Evolutionary conservation across 352 stramenopile species (phyloP), one percentile per base, ranked within the genome.

Genomic region (Phytopythium mirpurense): DNA sequence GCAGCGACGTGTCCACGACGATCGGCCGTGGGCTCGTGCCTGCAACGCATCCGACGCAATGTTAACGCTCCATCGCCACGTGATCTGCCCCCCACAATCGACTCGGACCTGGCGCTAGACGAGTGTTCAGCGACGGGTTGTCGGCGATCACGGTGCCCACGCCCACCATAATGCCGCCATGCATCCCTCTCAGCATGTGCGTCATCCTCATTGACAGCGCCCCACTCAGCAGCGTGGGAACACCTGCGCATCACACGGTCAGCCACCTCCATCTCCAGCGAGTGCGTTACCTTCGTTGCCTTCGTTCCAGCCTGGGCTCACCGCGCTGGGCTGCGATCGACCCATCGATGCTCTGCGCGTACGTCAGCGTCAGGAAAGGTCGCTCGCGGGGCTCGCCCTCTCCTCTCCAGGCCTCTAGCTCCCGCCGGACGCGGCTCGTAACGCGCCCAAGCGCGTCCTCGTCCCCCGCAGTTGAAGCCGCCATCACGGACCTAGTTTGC

Each of bases 291-390:
- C 29, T 32, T 32, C 29, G 9, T 32, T 8, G 26, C 5, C 35
- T 16, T 32, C n/a, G n/a, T n/a, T 31, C 35, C 1, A 19, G 14
- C 18, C 19, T 4, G 7, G 0, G 52, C 53, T 9, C 45, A 87
- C 83, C 83, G 70, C 72, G 70, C 50, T 81, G 54, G 4, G 69
- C 75, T 2, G 86, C 55, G 34, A 96, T 81, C 5, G 76, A 94
- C 1, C 88, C 88, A 48, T 96, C 88, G 11, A 96, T 83, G 53
- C 88, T 96, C 55, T 96, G 88, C 37, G 88, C 88, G 52, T 96
- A 96, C 12, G 86, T 94, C 18, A 96, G 61, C 36, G 87, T 96
- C 38, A 96, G 57, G 27, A 83, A 78, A 3, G 82, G 77, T 40
- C 68, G 41, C 21, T 16, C 24, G 0, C 12, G 55, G n/a, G 19